Conservation (phyloP, 177 flowering plant species). For the Vitis hybrid region DNA sequence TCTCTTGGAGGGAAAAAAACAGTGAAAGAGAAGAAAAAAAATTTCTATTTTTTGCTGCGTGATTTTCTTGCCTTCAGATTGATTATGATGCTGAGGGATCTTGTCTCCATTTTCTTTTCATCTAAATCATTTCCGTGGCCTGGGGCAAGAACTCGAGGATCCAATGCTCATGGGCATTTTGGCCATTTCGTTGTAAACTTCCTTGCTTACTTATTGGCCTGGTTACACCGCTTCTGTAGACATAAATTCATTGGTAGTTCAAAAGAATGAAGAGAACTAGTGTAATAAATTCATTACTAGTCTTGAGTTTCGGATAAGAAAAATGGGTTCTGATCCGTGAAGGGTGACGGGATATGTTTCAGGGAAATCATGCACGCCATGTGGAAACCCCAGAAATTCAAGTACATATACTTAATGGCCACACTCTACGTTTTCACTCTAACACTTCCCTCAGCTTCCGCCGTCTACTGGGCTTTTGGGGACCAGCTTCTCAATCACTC, state of each 20-base stretch:
- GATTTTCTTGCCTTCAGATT: neutral
- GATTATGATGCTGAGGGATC: neutral
- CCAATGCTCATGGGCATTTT: conserved; percentile 10
- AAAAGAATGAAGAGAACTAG: no score
- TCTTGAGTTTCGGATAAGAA: neutral
- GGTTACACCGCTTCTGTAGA: neutral
- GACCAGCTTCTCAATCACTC: conserved; percentile 79
- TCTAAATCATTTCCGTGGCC: no score
- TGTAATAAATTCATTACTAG: no score
- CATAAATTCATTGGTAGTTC: no score
- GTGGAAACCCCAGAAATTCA: conserved; percentile 97
- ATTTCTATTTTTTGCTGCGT: neutral
- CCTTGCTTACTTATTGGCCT: neutral
- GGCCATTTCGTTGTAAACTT: conserved; percentile 4
- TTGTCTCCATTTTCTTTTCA: neutral
- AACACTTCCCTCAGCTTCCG: conserved; percentile 78
- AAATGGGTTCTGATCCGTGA: neutral
- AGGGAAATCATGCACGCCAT: conserved; percentile 98
- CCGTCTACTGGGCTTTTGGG: conserved; percentile 93
- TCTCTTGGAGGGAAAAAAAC: neutral
- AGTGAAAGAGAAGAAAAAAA: neutral
- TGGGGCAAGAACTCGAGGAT: neutral
- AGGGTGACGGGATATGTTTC: conserved; percentile 12
- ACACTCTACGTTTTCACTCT: conserved; percentile 87
- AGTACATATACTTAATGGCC: conserved; percentile 82